Conservation (phyloP, 2,329 filamentous ascomycete species). For the Diaporthe sp. region DNA sequence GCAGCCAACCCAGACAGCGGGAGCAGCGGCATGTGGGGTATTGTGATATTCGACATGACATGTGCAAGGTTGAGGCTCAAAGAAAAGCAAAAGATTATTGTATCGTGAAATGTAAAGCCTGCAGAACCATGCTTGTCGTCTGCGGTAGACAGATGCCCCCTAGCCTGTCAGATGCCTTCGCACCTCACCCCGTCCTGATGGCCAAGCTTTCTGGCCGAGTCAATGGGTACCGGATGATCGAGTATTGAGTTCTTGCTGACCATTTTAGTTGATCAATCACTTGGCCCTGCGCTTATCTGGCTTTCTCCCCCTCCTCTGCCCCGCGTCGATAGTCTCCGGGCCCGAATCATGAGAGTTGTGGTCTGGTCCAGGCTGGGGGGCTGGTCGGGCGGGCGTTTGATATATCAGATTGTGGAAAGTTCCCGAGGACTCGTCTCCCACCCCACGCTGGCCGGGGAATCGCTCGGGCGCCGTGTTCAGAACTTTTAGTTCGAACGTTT, state of each 20-base stretch:
- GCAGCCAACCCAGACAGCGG: not conserved
- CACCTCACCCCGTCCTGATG: not conserved
- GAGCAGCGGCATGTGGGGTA: not conserved
- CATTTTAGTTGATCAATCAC: not conserved
- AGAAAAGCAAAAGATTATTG: not conserved
- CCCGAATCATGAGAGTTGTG: not conserved
- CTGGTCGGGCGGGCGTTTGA: not conserved
- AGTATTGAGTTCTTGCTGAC: conserved; percentile 2
- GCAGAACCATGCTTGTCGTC: not conserved
- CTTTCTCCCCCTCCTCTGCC: not conserved
- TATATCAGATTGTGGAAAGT: not conserved
- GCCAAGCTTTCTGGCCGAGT: conserved; percentile 7
- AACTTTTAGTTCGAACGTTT: not conserved
- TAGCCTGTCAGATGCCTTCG: not conserved
- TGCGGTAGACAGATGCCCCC: not conserved
- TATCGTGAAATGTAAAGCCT: not conserved
- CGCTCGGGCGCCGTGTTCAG: not conserved
- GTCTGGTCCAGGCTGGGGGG: not conserved
- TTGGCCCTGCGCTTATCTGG: not conserved
- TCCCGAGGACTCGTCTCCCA: not conserved
- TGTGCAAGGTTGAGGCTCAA: conserved; percentile 5
- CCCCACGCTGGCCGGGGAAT: not conserved
- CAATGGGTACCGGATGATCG: not conserved
- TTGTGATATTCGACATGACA: conserved; percentile 1
- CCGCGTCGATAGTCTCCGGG: not conserved